Percentiles rank a stretch among this genome's conserved stretches.
Evolutionary conservation across 495 filamentous ascomycete genomes (phyloP).

Genomic region (Aspergillus avenaceus): DNA sequence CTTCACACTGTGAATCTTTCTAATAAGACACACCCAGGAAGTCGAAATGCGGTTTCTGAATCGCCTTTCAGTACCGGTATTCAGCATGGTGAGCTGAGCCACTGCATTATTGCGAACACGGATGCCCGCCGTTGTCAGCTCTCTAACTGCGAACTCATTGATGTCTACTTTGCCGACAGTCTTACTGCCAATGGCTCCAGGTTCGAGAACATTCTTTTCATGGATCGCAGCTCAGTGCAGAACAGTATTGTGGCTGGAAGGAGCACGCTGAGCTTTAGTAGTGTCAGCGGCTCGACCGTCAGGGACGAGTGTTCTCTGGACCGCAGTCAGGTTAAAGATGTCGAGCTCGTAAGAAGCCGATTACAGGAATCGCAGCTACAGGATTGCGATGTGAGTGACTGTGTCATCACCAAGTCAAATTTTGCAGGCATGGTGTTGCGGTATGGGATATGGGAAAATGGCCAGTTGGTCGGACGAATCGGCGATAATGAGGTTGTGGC

Average conservation of each 20-base stretch:
- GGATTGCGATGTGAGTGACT: conserved; percentile 30
- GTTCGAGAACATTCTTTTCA: conserved; percentile 9
- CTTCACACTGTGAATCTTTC: conserved; percentile 1
- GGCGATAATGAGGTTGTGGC: conserved; percentile 16
- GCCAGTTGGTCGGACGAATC: conserved; percentile 25
- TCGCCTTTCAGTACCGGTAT: conserved; percentile 6
- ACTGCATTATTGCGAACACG: conserved; percentile 18
- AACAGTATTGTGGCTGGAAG: conserved; percentile 17
- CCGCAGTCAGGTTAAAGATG: conserved; percentile 7
- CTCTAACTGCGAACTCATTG: conserved; percentile 13
- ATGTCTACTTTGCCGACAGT: conserved; percentile 8
- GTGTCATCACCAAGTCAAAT: conserved; percentile 21
- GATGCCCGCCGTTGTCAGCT: conserved; percentile 11
- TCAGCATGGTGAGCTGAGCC: conserved; percentile 16
- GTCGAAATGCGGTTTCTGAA: background rate
- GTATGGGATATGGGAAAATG: conserved; percentile 34
- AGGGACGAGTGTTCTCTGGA: conserved; percentile 16
- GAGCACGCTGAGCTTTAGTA: conserved; percentile 12
- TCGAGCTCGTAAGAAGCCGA: conserved; percentile 10
- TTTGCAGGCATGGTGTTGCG: conserved; percentile 30
- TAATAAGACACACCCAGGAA: background rate
- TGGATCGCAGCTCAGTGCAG: conserved; percentile 17
- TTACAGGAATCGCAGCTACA: conserved; percentile 14
- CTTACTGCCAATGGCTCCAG: conserved; percentile 11
- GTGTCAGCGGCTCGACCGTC: conserved; percentile 14